phyloP scores from a whole-genome alignment of 164 flowering plant species.

The Nelumbo lutea region DNA sequence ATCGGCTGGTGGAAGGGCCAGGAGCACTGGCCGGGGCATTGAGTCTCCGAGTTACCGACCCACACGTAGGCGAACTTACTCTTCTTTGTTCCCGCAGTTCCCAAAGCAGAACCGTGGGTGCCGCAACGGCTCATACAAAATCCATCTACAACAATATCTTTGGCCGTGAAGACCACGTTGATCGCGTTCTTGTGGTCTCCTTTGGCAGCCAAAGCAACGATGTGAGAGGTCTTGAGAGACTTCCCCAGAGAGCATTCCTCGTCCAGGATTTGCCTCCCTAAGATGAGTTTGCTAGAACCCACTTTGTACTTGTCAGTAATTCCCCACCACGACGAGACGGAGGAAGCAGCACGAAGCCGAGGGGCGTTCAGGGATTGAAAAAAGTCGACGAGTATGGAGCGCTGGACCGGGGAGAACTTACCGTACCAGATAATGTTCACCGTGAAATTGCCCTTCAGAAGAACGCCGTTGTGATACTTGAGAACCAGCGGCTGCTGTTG shows the following conservation, averaged over 20 bases:
- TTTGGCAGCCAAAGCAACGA: slow-evolving; percentile 34
- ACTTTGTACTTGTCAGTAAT: slow-evolving; percentile 51
- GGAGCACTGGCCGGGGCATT: slow-evolving; percentile 63
- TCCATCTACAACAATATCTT: slow-evolving; percentile 53
- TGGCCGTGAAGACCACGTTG: slow-evolving; percentile 52
- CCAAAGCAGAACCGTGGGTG: slow-evolving; percentile 38
- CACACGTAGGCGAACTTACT: slow-evolving; percentile 44
- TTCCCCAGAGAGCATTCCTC: slow-evolving; percentile 53
- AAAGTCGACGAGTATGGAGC: slow-evolving; percentile 59
- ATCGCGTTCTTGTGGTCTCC: slow-evolving; percentile 18
- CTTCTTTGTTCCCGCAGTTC: background rate
- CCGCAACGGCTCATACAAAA: slow-evolving; percentile 55
- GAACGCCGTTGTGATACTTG: slow-evolving; percentile 61
- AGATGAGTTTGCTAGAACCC: slow-evolving; percentile 31
- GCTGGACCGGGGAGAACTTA: slow-evolving; percentile 50
- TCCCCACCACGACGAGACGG: slow-evolving; percentile 53
- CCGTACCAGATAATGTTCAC: slow-evolving; percentile 69
- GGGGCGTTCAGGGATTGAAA: slow-evolving; percentile 35
- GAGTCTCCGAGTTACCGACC: slow-evolving; percentile 67
- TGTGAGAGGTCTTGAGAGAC: slow-evolving; percentile 26
- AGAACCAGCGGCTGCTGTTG: slow-evolving; percentile 41
- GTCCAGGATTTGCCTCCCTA: slow-evolving; percentile 48
- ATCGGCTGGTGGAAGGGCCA: slow-evolving; percentile 71
- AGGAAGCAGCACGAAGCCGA: background rate
- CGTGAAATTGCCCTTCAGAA: slow-evolving; percentile 57